phyloP scores from a whole-genome alignment of 768 basidiomycete genomes.

The Boletus reticuloceps region DNA sequence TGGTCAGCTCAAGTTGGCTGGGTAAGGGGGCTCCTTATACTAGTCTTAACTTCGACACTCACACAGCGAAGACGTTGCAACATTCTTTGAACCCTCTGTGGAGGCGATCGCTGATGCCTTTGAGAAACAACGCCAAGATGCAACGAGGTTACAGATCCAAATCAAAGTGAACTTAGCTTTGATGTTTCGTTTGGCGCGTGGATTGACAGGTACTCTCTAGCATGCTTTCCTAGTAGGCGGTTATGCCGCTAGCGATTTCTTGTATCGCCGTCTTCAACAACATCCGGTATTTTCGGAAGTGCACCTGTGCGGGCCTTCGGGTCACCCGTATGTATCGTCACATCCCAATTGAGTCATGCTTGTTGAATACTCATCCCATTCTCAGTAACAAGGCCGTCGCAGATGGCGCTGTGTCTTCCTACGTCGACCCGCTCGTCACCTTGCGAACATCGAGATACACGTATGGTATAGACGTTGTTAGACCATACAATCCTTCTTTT shows the following conservation, averaged over 20 bases:
- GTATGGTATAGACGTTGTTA: slow-evolving; percentile 33
- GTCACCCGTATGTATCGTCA: neutral
- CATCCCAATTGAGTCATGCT: neutral
- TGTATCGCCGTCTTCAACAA: neutral
- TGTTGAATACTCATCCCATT: neutral
- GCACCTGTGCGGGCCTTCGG: neutral
- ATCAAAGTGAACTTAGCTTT: neutral
- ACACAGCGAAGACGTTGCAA: neutral
- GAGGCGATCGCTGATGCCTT: neutral
- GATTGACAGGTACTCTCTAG: neutral
- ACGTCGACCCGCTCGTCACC: slow-evolving; percentile 44
- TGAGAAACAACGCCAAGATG: neutral
- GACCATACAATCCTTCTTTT: slow-evolving; percentile 25
- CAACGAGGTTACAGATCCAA: neutral
- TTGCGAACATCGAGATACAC: slow-evolving; percentile 42
- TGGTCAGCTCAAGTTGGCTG: neutral
- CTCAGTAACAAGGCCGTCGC: neutral
- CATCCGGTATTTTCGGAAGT: neutral
- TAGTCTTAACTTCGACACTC: neutral
- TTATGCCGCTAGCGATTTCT: neutral
- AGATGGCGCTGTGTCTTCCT: slow-evolving; percentile 14
- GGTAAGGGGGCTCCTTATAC: neutral
- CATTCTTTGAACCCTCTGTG: neutral
- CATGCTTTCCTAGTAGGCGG: neutral
- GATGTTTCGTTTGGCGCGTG: neutral